Base-by-base conservation (phyloP, 805 yeast genomes). In the Sugiyamaella chiloensis region DNA sequence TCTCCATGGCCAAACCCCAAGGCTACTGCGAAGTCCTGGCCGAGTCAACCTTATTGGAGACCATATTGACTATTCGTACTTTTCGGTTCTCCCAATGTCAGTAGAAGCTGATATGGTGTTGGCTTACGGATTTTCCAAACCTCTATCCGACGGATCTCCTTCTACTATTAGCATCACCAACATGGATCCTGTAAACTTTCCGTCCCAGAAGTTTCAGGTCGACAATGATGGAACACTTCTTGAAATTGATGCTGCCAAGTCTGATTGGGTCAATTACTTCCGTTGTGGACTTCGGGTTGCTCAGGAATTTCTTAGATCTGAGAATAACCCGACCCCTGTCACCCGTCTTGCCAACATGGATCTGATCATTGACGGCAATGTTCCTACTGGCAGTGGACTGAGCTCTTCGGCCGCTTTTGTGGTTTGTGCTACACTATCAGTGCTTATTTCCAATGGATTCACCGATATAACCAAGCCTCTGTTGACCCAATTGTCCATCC, bases 21-120 rank as follows among this genome's bases (percentile, higher is more conserved):
- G 71, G 27, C 74, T 80, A 58, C 67, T 81, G 19, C 70, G 88
- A 43, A 77, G 85, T 12, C 89, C 90, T n/a, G 89, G 89, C 26
- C 68, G 90, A 56, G 89, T 83, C 45, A 83, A 83, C 61, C 67
- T 83, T 50, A 80, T 83, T 47, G 89, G 90, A 30, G 89, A 83
- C 55, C 90, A 83, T 60, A 78, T 83, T 47, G 89, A 83, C 65
- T 83, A 83, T 61, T 76, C 78, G 54, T 74, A 76, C 57, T 83
- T 79, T 60, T 73, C 86, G 5, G 85, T 80, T 8, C 70, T 83
- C 54, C 89, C 89, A 14, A 78, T 83, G 82, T 88, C 90, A 2
- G 78, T 83, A 30, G 83, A 80, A 39, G 73, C 68, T 17, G 87
- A 82, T 56, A 76, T 82, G 45, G 63, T 81, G 41, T 76, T 78